Percentiles rank a stretch among this genome's conserved stretches.
phyloP scores from a whole-genome alignment of 495 filamentous ascomycete species.

The Penicillium crystallinum region DNA sequence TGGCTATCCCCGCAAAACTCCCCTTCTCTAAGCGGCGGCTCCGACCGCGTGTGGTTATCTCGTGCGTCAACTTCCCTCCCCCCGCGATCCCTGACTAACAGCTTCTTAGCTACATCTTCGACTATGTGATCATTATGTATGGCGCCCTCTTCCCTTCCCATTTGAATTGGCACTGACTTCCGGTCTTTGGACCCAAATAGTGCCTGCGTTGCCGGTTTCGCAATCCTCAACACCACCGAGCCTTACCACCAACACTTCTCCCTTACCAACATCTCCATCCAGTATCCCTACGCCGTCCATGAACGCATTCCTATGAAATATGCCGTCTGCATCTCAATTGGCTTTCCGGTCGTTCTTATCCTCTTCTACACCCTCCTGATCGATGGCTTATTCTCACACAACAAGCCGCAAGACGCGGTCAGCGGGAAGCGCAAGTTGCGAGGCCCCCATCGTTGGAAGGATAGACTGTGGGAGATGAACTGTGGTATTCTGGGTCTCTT shows the following conservation, averaged over 20 bases:
- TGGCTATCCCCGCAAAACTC: constrained; percentile 42
- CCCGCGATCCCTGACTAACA: constrained; percentile 6
- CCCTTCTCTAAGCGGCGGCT: constrained; percentile 51
- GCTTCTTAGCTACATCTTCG: constrained; percentile 53
- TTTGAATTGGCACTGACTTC: neutral
- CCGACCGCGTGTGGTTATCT: constrained; percentile 47
- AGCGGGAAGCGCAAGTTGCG: constrained; percentile 49
- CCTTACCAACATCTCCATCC: constrained; percentile 54
- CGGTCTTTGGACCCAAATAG: constrained; percentile 16
- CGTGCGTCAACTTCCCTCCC: constrained; percentile 35
- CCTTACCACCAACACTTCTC: constrained; percentile 58
- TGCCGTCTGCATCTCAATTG: constrained; percentile 51
- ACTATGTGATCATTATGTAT: constrained; percentile 63
- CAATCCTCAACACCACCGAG: constrained; percentile 48
- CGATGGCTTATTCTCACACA: constrained; percentile 62
- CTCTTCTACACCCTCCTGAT: constrained; percentile 67
- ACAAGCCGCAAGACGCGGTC: constrained; percentile 42
- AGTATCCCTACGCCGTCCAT: constrained; percentile 68
- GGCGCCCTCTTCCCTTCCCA: constrained; percentile 21
- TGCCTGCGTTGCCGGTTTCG: constrained; percentile 49
- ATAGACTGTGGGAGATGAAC: constrained; percentile 76
- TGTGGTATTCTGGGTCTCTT: constrained; percentile 70
- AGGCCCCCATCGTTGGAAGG: constrained; percentile 62
- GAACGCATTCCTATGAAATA: constrained; percentile 64
- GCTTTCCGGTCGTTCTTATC: constrained; percentile 61